Conservation (phyloP, 1,139 yeast genomes). For the Magnusiomyces suaveolens region DNA sequence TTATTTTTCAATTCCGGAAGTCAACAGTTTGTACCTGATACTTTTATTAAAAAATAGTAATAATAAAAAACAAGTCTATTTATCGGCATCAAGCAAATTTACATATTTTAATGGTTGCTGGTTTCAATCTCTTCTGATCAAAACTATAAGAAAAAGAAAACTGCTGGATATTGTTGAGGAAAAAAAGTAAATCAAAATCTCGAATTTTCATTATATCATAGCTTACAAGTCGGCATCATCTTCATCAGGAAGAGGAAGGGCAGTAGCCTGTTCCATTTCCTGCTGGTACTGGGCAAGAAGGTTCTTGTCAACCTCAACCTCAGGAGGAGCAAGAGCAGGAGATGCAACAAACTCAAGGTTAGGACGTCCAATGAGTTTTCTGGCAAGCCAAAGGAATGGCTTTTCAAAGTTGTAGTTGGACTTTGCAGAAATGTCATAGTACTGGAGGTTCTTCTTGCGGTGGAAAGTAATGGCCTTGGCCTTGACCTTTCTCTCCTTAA, state of each 20-base stretch:
- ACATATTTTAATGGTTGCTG: too few species aligned
- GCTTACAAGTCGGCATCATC: slow-evolving; percentile 95
- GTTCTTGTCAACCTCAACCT: slow-evolving; percentile 91
- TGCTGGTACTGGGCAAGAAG: slow-evolving; percentile 97
- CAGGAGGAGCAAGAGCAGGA: slow-evolving; percentile 98
- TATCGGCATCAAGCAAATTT: too few species aligned
- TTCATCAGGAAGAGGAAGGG: slow-evolving; percentile 99
- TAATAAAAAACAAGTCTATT: too few species aligned
- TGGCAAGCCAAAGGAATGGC: slow-evolving; percentile 99
- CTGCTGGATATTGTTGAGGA: too few species aligned
- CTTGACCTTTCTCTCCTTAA: slow-evolving; percentile 97
- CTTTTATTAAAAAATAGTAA: too few species aligned
- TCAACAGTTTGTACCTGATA: too few species aligned
- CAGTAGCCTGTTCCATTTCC: slow-evolving; percentile 99
- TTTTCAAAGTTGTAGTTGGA: slow-evolving; percentile 99
- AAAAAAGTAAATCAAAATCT: too few species aligned
- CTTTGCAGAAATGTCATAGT: slow-evolving; percentile 98
- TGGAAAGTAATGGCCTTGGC: slow-evolving; percentile 99
- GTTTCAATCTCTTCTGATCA: too few species aligned
- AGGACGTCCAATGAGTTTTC: slow-evolving; percentile 98
- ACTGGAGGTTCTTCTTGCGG: slow-evolving; percentile 99
- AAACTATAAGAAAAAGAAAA: too few species aligned
- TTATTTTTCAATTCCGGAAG: too few species aligned
- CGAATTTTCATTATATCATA: not conserved
- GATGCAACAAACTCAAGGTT: slow-evolving; percentile 97